These are phyloP conservation scores for Phytophthora sp. DNA, from an alignment of 352 stramenopile genomes.

Conservation along the genomic window DNA sequence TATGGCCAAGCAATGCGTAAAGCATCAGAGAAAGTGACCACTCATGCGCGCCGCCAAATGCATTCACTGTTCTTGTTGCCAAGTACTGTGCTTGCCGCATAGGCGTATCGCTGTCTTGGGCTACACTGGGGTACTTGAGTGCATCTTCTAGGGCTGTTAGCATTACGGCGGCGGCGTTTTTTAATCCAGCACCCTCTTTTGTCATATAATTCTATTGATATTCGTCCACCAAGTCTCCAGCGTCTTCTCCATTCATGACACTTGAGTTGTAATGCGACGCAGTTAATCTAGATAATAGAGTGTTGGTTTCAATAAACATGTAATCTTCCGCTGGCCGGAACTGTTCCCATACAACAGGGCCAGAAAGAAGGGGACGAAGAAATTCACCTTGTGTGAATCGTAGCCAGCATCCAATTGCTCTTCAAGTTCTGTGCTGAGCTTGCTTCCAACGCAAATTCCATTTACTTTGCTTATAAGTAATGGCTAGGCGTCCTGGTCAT, in stretches of 20 bases:
- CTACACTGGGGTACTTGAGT: neutral
- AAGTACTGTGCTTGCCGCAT: no score
- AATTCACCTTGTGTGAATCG: neutral
- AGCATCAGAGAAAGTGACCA: no score
- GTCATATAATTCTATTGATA: constrained; percentile 1
- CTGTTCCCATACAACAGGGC: neutral
- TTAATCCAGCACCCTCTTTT: neutral
- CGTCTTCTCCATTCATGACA: neutral
- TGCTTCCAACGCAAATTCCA: no score
- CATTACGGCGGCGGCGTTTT: neutral
- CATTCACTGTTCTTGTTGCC: no score
- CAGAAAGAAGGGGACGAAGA: neutral
- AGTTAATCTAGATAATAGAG: neutral
- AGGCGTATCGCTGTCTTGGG: no score
- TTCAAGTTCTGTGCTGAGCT: no score
- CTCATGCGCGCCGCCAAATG: no score
- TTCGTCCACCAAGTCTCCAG: neutral
- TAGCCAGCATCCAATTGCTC: no score
- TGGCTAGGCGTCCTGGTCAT: neutral
- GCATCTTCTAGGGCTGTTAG: neutral
- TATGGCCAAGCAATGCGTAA: no score
- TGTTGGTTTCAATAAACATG: neutral
- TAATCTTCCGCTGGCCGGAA: neutral
- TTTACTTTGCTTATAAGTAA: neutral
- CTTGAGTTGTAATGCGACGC: neutral